These are phyloP conservation scores for Rhizophagus clarus DNA, from an alignment of 192 early-diverging fungal genomes.

Conservation along the genomic window DNA sequence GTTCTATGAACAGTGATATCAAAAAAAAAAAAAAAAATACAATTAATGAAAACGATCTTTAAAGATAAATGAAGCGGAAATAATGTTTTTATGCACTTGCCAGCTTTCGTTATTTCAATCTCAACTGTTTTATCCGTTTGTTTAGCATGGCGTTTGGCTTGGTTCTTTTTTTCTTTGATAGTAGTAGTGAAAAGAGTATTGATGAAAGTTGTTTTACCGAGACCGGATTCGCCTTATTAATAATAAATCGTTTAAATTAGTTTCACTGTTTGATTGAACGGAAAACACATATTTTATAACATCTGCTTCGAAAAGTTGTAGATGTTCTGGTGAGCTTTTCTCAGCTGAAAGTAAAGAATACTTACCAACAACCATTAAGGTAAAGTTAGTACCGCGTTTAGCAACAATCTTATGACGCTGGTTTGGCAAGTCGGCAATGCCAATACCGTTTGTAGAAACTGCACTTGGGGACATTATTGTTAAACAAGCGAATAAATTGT, in stretches of 20 bases:
- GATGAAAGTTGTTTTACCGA: slow-evolving; percentile 98
- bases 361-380: slow-evolving; percentile 92
- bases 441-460: slow-evolving; percentile 69
- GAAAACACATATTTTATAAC: not conserved
- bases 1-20: slow-evolving; percentile 48
- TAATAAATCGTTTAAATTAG: not conserved
- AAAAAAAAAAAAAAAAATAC: not conserved
- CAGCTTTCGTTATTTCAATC: slow-evolving; percentile 97
- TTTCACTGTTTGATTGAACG: not conserved
- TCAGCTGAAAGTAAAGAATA: not conserved
- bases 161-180: slow-evolving; percentile 89
- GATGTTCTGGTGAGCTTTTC: not conserved
- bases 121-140: slow-evolving; percentile 95
- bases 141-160: slow-evolving; percentile 83
- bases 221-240: slow-evolving; percentile 86
- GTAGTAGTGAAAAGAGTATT: slow-evolving; percentile 98
- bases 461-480: slow-evolving; percentile 44
- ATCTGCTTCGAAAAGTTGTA: not conserved
- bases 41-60: not conserved
- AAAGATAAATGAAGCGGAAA: no score
- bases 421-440: slow-evolving; percentile 98
- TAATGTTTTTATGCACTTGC: slow-evolving; percentile 42
- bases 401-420: slow-evolving; percentile 98
- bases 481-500: not conserved
- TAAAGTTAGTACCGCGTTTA: slow-evolving; percentile 94